Evolutionary conservation across 305 asterid species (phyloP).

Genomic region (Fraxinus dipetala): DNA sequence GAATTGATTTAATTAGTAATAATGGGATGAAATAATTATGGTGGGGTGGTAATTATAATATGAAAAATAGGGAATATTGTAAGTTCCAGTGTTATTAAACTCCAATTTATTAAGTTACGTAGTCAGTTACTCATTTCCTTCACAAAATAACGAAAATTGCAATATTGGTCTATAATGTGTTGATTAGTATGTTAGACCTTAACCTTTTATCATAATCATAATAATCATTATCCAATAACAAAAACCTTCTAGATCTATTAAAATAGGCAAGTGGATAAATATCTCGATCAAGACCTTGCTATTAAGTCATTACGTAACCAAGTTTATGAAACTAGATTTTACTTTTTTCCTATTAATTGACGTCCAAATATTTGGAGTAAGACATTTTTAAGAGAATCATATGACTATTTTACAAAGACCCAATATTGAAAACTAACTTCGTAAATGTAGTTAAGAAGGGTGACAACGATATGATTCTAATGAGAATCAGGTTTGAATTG

Average conservation of each 20-base stretch:
- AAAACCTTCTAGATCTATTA: background rate
- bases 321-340: background rate
- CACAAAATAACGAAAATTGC: background rate
- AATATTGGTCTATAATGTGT: background rate
- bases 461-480: background rate
- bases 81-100: constrained; percentile 17
- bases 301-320: background rate
- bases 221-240: background rate
- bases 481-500: background rate
- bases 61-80: too few relatives aligned
- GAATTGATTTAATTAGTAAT: too few relatives aligned
- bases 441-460: background rate
- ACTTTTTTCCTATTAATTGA: background rate
- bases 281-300: background rate
- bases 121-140: background rate
- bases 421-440: background rate
- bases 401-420: background rate
- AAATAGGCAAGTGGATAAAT: background rate
- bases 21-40: too few relatives aligned
- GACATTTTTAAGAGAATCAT: background rate
- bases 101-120: constrained; percentile 9
- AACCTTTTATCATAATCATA: background rate
- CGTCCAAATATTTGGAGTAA: background rate
- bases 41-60: too few relatives aligned
- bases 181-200: background rate